Evolutionary conservation across 164 flowering plant genomes (phyloP), one percentile per base, ranked within the genome.

Genomic region (Cinnamomum chago): DNA sequence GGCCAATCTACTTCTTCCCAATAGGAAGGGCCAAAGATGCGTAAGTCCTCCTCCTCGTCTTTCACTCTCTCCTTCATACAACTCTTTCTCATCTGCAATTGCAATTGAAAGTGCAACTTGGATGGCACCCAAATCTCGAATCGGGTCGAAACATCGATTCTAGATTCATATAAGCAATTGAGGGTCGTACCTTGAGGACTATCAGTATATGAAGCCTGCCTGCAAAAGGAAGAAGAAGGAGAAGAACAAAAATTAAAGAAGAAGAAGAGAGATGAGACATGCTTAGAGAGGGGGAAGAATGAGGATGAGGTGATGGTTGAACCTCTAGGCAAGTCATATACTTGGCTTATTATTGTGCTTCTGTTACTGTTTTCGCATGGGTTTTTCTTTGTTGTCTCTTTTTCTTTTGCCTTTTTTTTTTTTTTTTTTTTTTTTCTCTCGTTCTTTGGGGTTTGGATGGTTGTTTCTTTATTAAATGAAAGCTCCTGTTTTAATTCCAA

Each of bases 261-360:
- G 24, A 18, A 52, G 28, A 22, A 35, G 52, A 35, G 30, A 6
- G 72, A 15, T n/a, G 72, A 52, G 23, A 50, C 15, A 68, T 12
- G 27, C 47, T 40, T 35, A 28, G 27, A 51, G 58, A 28, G 58
- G 15, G 3, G 40, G 35, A 40, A 64, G 67, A 64, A 22, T 64
- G n/a, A 51, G 25, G 35, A 27, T 17, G 73, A 64, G 50, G 73
- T 71, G 70, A 25, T 24, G 27, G 15, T 23, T 70, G 62, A 35
- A 33, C 64, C 73, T 71, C 73, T 58, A 71, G 73, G 73, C 73
- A 71, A 71, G 73, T 71, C 73, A 33, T 40, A 55, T 3, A 58
- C 73, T 71, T 71, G 73, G 73, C 73, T 71, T 71, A 14, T 67
- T 13, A 3, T 64, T 23, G 27, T 9, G 28, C 22, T 64, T 25